Percentiles rank a stretch among this genome's conserved stretches.
These are phyloP conservation scores for Fusarium solani-melongenae DNA, from an alignment of 2,329 filamentous ascomycete species.

Conservation along the genomic window DNA sequence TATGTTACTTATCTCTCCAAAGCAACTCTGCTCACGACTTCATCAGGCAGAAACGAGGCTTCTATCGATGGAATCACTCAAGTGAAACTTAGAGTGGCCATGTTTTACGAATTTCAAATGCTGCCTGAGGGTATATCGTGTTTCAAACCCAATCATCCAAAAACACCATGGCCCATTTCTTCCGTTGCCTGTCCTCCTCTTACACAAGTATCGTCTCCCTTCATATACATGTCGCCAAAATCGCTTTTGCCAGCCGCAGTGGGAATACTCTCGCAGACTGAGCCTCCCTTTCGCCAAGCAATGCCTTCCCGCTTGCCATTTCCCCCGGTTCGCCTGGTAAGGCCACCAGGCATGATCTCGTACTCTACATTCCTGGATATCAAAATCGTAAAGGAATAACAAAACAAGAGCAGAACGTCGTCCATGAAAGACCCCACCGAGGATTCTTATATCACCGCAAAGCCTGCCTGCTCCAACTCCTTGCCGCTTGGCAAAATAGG, in stretches of 20 bases:
- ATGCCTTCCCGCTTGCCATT: slow-evolving; percentile 7
- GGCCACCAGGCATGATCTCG: neutral
- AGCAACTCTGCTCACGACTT: neutral
- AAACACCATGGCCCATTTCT: neutral
- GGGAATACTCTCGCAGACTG: slow-evolving; percentile 1
- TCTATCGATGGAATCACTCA: neutral
- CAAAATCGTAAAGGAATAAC: neutral
- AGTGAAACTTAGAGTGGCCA: neutral
- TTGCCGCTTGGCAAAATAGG: slow-evolving; percentile 62
- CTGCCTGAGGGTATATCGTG: neutral
- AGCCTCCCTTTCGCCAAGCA: slow-evolving; percentile 17
- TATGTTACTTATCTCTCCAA: neutral
- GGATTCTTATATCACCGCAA: slow-evolving; percentile 48
- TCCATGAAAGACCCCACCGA: neutral
- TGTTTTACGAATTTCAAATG: neutral
- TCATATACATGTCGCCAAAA: neutral
- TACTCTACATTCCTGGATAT: neutral
- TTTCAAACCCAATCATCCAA: neutral
- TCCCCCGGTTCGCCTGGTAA: slow-evolving; percentile 17
- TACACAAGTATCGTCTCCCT: neutral
- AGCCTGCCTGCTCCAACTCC: slow-evolving; percentile 63
- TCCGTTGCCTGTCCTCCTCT: neutral
- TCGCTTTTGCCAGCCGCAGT: slow-evolving; percentile 6
- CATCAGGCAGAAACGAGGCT: neutral
- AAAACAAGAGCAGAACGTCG: neutral